Evolutionary conservation across 2,329 filamentous ascomycete genomes (phyloP), one percentile per base, ranked within the genome.

Genomic region (Aspergillus puulaauensis): DNA sequence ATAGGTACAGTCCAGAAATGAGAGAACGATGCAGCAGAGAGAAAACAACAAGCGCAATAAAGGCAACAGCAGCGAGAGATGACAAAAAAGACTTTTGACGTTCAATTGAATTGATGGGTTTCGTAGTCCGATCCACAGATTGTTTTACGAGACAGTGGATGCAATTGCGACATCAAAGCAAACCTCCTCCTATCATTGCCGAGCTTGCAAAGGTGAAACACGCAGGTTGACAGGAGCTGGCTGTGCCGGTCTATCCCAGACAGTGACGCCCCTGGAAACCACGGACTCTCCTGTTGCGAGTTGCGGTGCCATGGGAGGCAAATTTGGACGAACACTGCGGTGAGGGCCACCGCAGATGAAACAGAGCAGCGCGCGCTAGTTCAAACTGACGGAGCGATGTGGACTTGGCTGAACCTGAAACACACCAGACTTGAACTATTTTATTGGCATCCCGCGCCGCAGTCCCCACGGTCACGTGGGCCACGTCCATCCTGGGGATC

Each of bases 371-470:
- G 58, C 56, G 61, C 62, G 60, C 62, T 61, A 62, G 56, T 51
- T 53, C 52, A 52, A 54, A 44, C 52, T 56, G 58, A 58, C 53
- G 39, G 52, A 35, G 44, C 27, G 40, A 48, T 40, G 54, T 55
- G 52, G 62, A 52, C 24, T 53, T 44, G 40, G 50, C 60, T 61
- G 43, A 58, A 56, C 61, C 57, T 70, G 69, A 71, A 71, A 71
- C 69, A 67, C 67, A 51, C 66, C 66, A 69, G 59, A 35, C 47
- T 45, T 33, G 45, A 63, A 55, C 65, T 69, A 70, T 41, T 57
- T 49, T 59, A 41, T 39, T 46, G 17, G 40, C 21, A 39, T 8
- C 27, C 54, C 59, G 46, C 56, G 51, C 15, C 31, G 19, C n/a
- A 7, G 35, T 59, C 39, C 41, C 47, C 35, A 24, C 17, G 35